Evolutionary conservation across 1,284 basidiomycete genomes (phyloP).

Genomic region (Boletus albobrunnescens): DNA sequence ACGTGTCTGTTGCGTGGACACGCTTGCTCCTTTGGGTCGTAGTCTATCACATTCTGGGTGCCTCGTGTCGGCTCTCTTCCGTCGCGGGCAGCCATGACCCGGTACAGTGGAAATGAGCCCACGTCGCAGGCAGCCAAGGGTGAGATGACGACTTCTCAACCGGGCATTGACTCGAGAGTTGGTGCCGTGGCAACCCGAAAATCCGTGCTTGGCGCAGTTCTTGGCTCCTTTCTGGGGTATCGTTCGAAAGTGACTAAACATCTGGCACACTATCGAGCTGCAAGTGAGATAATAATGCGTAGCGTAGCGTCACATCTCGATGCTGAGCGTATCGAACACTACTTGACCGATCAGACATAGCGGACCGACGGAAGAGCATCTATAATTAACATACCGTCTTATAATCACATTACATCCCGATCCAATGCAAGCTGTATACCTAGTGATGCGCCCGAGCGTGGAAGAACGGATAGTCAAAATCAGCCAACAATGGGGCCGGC

Average conservation of each 20-base stretch:
- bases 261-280: slow-evolving; percentile 1
- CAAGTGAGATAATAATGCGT: slow-evolving; percentile 4
- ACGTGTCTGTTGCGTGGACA: slow-evolving; percentile 6
- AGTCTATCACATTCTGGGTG: slow-evolving; percentile 1
- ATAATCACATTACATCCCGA: slow-evolving; percentile 19
- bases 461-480: slow-evolving; percentile 15
- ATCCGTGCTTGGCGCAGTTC: not conserved
- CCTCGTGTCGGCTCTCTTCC: slow-evolving; percentile 17
- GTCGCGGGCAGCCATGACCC: slow-evolving; percentile 17
- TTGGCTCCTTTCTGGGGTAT: not conserved
- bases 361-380: not conserved
- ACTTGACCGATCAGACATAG: not conserved
- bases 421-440: not conserved
- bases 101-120: slow-evolving; percentile 1
- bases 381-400: slow-evolving; percentile 13
- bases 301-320: too few relatives aligned
- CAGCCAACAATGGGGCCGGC: slow-evolving; percentile 22
- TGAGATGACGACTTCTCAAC: slow-evolving; percentile 18
- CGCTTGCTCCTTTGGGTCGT: slow-evolving; percentile 6
- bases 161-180: slow-evolving; percentile 10
- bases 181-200: slow-evolving; percentile 14
- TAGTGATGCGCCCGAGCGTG: not conserved
- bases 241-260: slow-evolving; percentile 1
- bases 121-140: slow-evolving; percentile 3
- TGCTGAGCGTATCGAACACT: too few relatives aligned